Percentiles rank a stretch among this genome's conserved stretches.
These are phyloP conservation scores for Lactifluus pinguis DNA, from an alignment of 768 basidiomycete species.

Conservation along the genomic window DNA sequence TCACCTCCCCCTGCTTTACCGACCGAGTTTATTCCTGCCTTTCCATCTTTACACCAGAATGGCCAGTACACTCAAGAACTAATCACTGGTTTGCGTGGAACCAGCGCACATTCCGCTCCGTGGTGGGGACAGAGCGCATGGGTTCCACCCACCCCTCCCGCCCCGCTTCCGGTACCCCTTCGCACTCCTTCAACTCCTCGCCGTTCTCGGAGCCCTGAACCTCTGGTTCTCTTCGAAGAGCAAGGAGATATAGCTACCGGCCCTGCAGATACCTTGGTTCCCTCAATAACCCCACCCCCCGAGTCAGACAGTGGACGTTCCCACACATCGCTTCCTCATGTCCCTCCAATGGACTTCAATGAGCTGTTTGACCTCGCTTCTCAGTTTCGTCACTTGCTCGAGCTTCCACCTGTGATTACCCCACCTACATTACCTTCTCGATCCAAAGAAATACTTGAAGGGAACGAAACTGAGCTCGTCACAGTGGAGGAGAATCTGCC, in stretches of 20 bases:
- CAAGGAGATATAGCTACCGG: not conserved
- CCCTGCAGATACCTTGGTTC: not conserved
- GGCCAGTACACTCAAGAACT: not conserved
- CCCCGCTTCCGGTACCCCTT: conserved; percentile 9
- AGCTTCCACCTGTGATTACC: conserved; percentile 13
- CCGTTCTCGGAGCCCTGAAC: conserved; percentile 7
- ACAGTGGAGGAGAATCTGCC: conserved; percentile 4
- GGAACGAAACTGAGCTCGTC: not conserved
- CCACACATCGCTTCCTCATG: conserved; percentile 14
- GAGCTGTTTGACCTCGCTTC: conserved; percentile 19
- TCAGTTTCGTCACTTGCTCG: conserved; percentile 20
- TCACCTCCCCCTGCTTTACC: conserved; percentile 10
- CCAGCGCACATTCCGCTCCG: not conserved
- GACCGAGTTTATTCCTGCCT: conserved; percentile 3
- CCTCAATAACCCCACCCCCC: not conserved
- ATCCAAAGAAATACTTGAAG: not conserved
- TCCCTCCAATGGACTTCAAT: conserved; percentile 18
- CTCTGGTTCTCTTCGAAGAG: not conserved
- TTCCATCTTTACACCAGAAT: conserved; percentile 7
- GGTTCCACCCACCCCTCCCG: conserved; percentile 11
- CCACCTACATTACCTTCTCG: not conserved
- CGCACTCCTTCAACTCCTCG: conserved; percentile 7
- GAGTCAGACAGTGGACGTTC: not conserved
- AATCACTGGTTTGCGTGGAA: not conserved
- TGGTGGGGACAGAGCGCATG: conserved; percentile 14